These are phyloP conservation scores for Grammothele lineata DNA, from an alignment of 768 basidiomycete species.

Conservation along the genomic window DNA sequence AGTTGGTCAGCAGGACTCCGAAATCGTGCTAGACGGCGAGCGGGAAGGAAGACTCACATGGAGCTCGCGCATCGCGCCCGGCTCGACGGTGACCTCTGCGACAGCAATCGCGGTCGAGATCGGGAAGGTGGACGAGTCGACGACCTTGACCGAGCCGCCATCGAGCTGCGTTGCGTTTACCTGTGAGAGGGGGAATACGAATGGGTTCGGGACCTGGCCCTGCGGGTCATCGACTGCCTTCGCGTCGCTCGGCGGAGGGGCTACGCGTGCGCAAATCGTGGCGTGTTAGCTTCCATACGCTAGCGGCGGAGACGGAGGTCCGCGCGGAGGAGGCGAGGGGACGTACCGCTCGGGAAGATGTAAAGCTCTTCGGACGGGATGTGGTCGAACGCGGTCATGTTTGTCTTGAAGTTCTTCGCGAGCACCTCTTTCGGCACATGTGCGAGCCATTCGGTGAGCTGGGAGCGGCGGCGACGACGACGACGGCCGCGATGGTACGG, in stretches of 20 bases:
- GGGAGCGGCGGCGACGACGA: neutral
- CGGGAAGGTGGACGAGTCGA: constrained; percentile 52
- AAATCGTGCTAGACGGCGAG: no score
- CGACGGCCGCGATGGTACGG: no score
- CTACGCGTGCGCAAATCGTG: constrained; percentile 3
- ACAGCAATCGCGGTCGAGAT: constrained; percentile 50
- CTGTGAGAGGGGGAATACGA: constrained; percentile 50
- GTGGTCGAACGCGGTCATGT: constrained; percentile 45
- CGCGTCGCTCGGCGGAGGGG: constrained; percentile 17
- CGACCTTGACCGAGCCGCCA: constrained; percentile 58
- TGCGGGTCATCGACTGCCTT: constrained; percentile 43
- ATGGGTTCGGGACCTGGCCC: constrained; percentile 45
- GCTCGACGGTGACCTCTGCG: constrained; percentile 54
- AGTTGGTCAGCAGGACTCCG: no score
- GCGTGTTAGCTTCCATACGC: no score
- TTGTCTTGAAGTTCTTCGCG: constrained; percentile 59
- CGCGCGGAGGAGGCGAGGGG: neutral
- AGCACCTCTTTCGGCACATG: constrained; percentile 56
- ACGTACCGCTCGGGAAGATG: constrained; percentile 43
- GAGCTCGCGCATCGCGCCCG: constrained; percentile 55
- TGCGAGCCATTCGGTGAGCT: constrained; percentile 61
- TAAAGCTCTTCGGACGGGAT: constrained; percentile 53
- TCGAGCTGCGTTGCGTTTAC: constrained; percentile 36
- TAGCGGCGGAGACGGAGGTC: no score
- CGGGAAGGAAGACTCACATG: constrained; percentile 31